Base-by-base conservation (phyloP, 2,329 filamentous ascomycete genomes). In the Aspergillus hortae region DNA sequence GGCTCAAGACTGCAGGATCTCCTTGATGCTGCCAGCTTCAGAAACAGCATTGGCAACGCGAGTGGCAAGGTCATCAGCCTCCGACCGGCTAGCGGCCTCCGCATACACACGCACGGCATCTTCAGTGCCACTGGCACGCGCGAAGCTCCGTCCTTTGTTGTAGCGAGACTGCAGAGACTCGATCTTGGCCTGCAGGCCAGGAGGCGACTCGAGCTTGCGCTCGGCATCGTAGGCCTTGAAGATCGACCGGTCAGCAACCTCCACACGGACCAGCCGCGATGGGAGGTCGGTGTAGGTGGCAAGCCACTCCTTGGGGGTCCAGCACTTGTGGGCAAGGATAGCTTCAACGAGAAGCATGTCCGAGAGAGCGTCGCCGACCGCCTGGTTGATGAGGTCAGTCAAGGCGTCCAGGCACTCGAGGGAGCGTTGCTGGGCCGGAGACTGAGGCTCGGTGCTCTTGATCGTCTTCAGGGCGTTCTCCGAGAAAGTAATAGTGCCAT, bases 291-390 rank as follows among this genome's bases (percentile, higher is more conserved):
- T 88, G 77, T 99, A 99, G 4, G 91, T 96, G 58, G 84, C 83
- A 56, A 92, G 85, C 94, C 94, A 99, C 70, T 97, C 90, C 68
- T 87, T 86, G 43, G 91, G 86, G 23, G 83, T 85, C 92, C 92
- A 99, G 60, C 80, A 82, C 78, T 96, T 97, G 81, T 97, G 91
- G 6, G 94, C 92, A 38, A 99, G 86, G 60, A 97, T 94, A 32
- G 92, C 89, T 74, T 99, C 94, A 36, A 97, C 92, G 66, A 99
- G 85, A 43, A 99, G 83, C 82, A 96, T 89, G 74, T 99, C 94
- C 1, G 91, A 96, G 52, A 99, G 82, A 44, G 94, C 94, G 68
- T 99, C 94, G 48, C 94, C 94, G 44, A 97, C 92, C 1, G 94
- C 94, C 77, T 99, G 94, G 80, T 99, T 99, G 78, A 99, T 95